Base-by-base conservation (phyloP, 148 eudicot genomes). In the Spergularia bocconei region DNA sequence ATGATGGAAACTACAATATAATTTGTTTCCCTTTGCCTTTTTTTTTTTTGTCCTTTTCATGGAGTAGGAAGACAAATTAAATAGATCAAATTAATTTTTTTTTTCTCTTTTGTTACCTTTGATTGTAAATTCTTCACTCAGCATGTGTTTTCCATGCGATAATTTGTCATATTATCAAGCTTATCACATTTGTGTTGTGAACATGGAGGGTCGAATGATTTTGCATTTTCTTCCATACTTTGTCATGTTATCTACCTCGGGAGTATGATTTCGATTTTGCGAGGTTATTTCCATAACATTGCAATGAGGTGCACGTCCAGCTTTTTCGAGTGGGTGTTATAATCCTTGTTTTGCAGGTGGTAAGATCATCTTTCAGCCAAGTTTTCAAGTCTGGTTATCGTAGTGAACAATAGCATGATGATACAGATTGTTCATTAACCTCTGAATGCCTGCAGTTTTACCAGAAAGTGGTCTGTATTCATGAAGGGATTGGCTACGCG, bases 1-100 rank as follows among this genome's bases (percentile, higher is more conserved):
- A 81, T 77, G 79, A 77, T 81, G 79, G 75, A 78, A 44, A 76
- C 67, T 81, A 77, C 70, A 84, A 72, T 84, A 81, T 74, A 63
- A 75, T 79, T 81, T 72, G 75, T 81, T 79, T 77, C 73, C 21
- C 78, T 75, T 72, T 78, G 71, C 63, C 58, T 29, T 29, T 29
- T 29, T 29, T 29, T 54, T 61, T 64, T 71, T 76, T 78, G 25
- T 65, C 75, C 72, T 69, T 70, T 81, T 67, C 71, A 36, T 60
- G 75, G 60, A 61, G 72, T 23, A 69, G 70, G 62, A 75, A 69
- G 72, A 84, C 52, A 67, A 70, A 68, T 67, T 75, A 52, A 79
- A 71, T 58, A 62, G 84, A 81, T 77, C 84, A 75, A 72, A 84
- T 79, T 70, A 73, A 76, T 75, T 13, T 69, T 52, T 78, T 84